Percentiles rank a stretch among this genome's conserved stretches.
phyloP scores from a whole-genome alignment of 1,284 basidiomycete genomes.

The Ustilago hordei region DNA sequence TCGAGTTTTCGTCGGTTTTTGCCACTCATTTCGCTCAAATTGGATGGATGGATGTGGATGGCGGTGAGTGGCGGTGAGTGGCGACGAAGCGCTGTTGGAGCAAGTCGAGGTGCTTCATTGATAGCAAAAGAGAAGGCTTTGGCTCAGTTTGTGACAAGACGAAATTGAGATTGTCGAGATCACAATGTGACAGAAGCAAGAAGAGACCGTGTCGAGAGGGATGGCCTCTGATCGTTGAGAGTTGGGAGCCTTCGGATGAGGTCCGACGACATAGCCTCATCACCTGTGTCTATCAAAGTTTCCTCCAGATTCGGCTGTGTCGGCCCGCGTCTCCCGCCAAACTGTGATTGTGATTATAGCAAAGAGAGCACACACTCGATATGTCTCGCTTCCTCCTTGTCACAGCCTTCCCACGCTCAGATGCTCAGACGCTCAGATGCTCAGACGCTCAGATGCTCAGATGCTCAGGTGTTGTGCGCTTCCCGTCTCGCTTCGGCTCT shows the following conservation, averaged over 20 bases:
- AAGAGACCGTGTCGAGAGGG: not conserved
- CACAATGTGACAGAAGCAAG: conserved; percentile 1
- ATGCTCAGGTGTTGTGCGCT: too few relatives aligned
- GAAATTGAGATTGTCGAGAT: conserved; percentile 2
- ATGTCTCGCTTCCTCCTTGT: too few relatives aligned
- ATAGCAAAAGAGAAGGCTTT: not conserved
- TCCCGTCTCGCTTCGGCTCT: not conserved
- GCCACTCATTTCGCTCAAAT: not conserved
- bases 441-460: too few relatives aligned
- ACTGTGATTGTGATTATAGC: conserved; percentile 1
- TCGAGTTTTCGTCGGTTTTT: not conserved
- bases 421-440: not conserved
- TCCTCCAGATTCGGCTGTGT: not conserved
- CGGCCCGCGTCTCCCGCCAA: not conserved
- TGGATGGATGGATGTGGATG: too few relatives aligned
- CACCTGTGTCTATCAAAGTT: not conserved
- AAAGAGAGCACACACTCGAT: not conserved
- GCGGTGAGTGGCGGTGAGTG: not conserved
- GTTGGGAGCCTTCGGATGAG: too few relatives aligned
- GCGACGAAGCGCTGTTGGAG: not conserved
- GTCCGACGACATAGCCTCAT: not conserved
- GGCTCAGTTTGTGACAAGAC: conserved; percentile 3
- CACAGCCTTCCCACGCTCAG: not conserved
- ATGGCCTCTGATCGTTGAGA: not conserved
- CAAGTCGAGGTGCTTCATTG: not conserved